phyloP scores from a whole-genome alignment of 2,329 filamentous ascomycete genomes.

The Emericellopsis cladophorae region DNA sequence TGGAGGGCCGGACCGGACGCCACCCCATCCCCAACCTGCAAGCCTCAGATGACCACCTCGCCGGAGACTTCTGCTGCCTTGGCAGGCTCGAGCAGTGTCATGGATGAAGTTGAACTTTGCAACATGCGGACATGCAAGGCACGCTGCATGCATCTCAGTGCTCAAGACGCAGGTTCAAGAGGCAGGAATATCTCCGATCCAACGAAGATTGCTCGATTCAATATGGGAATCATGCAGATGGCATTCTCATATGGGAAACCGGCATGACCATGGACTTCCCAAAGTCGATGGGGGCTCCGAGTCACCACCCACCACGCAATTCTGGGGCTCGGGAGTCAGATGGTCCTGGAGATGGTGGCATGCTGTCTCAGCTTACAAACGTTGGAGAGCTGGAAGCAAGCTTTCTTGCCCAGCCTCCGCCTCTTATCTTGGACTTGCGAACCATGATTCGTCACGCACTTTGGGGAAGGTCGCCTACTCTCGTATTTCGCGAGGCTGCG shows the following conservation, averaged over 20 bases:
- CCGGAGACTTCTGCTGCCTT: neutral
- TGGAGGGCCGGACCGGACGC: neutral
- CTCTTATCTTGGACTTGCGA: no score
- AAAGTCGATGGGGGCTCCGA: neutral
- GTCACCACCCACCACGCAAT: slow-evolving; percentile 2
- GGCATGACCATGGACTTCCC: slow-evolving; percentile 11
- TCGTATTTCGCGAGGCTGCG: no score
- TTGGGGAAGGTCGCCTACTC: no score
- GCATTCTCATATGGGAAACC: slow-evolving; percentile 3
- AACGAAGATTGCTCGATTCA: slow-evolving; percentile 11
- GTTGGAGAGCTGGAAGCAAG: neutral
- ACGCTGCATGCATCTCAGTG: slow-evolving; percentile 1
- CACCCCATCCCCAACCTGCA: no score
- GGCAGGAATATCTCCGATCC: slow-evolving; percentile 15
- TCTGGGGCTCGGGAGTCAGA: slow-evolving; percentile 11
- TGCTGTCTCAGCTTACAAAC: slow-evolving; percentile 14
- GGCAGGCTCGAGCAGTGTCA: neutral
- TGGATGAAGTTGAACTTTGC: neutral
- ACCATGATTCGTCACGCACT: no score
- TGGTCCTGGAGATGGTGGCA: slow-evolving; percentile 14
- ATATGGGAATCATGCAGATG: slow-evolving; percentile 14
- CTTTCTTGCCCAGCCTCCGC: no score
- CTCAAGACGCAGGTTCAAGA: slow-evolving; percentile 1
- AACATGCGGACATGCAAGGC: slow-evolving; percentile 1
- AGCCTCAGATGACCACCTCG: neutral